These are phyloP conservation scores for Beauveria sp. DNA, from an alignment of 2,329 filamentous ascomycete genomes.

Conservation along the genomic window DNA sequence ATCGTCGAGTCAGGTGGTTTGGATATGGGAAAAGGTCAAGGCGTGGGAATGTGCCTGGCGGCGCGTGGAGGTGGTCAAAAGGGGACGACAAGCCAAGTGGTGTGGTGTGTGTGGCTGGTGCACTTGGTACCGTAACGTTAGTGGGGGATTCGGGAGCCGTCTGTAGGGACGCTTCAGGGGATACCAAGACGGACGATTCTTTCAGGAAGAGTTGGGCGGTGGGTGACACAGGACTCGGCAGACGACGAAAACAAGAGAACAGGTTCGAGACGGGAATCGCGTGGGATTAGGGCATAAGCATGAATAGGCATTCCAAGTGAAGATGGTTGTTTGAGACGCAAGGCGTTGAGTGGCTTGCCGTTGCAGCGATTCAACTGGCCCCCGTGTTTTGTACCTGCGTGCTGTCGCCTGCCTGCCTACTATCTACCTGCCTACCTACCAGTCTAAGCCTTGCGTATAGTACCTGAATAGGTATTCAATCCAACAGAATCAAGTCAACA, in stretches of 20 bases:
- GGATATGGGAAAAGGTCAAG: not conserved
- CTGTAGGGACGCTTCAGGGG: not conserved
- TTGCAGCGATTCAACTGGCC: not conserved
- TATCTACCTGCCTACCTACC: not conserved
- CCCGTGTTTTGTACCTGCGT: conserved; percentile 4
- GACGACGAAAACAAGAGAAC: not conserved
- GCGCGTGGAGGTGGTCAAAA: conserved; percentile 1
- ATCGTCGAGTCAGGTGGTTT: conserved; percentile 1
- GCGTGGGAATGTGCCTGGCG: conserved; percentile 1
- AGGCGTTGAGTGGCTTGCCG: not conserved
- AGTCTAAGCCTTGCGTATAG: no score
- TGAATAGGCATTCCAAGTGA: not conserved
- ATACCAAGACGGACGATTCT: not conserved
- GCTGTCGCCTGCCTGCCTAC: not conserved
- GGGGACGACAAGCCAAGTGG: conserved; percentile 3
- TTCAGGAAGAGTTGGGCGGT: not conserved
- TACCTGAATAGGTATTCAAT: no score
- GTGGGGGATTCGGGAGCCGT: not conserved
- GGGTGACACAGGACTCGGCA: not conserved
- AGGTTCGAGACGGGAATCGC: not conserved
- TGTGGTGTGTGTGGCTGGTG: conserved; percentile 9
- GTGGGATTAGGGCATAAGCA: not conserved
- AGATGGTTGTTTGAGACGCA: conserved; percentile 1
- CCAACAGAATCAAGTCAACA: no score
- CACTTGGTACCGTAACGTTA: not conserved